Evolutionary conservation across 2,329 filamentous ascomycete species (phyloP), one percentile per base, ranked within the genome.

Genomic region (Fusarium sp.): DNA sequence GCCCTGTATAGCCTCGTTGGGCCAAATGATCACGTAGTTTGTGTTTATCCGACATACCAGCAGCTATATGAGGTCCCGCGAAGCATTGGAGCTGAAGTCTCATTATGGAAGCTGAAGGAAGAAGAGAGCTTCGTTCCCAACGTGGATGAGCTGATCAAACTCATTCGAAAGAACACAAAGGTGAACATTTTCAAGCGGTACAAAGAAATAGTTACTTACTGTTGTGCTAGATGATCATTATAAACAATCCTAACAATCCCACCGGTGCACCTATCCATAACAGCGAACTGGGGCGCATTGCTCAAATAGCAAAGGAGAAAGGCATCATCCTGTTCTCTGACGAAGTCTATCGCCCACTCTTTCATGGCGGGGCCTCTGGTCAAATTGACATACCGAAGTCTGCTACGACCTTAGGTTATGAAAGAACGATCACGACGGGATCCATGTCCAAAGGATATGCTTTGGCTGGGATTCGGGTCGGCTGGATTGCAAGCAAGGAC

Each of bases 391-490:
- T 89, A 6, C 91, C 93, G 0, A 94, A 93, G 0, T 75, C 79
- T 18, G 86, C 91, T 17, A 85, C 95, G 2, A 90, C 92, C 0
- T 84, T 96, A 48, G 91, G 90, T 48, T 96, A 97, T 81, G 83
- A 88, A 7, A 92, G 91, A 63, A 88, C 89, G 28, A 86, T 97
- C 38, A 89, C 90, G 18, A 96, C 93, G 0, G 92, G 94, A 20
- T 95, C 93, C 24, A 90, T 97, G 85, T 96, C 93, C 32, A 97
- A 97, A 83, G 93, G 94, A 1, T 98, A 94, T 82, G 90, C 93
- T 6, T 84, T 98, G 9, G 94, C 94, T 2, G 94, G 95, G 5
- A 91, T 97, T 70, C 90, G 94, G 2, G 83, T 95, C 3, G 95
- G 95, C 38, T 98, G 95, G 95, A 87, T 96, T 66, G 93, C 93